These are phyloP conservation scores for Candida insectorum DNA, from an alignment of 805 yeast species.

Conservation along the genomic window DNA sequence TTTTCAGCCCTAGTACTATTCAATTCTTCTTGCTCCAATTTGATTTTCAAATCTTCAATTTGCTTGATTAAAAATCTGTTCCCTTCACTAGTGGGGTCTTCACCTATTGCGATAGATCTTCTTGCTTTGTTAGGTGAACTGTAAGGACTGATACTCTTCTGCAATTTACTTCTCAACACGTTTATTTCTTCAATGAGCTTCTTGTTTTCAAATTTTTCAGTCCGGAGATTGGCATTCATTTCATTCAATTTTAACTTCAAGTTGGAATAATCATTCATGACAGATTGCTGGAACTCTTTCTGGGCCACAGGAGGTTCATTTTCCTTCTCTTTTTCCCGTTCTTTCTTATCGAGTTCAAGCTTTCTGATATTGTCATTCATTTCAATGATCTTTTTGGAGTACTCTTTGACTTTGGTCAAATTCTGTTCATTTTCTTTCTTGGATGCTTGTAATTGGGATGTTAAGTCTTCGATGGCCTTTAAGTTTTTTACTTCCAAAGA, in stretches of 20 bases:
- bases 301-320: constrained; percentile 26
- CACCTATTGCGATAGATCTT: constrained; percentile 34
- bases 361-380: constrained; percentile 20
- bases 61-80: constrained; percentile 34
- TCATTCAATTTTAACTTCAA: constrained; percentile 53
- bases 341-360: constrained; percentile 18
- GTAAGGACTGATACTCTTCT: constrained; percentile 12
- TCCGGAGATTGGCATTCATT: constrained; percentile 44
- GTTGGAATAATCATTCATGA: constrained; percentile 43
- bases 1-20: constrained; percentile 51
- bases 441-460: constrained; percentile 5
- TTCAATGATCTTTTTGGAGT: constrained; percentile 23
- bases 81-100: constrained; percentile 17
- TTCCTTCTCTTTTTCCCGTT: constrained; percentile 31
- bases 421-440: constrained; percentile 2
- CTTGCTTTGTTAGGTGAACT: constrained; percentile 25
- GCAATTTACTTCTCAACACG: constrained; percentile 52
- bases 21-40: constrained; percentile 49
- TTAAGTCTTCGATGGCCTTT: constrained; percentile 4
- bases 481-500: constrained; percentile 3
- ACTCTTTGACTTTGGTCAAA: constrained; percentile 15
- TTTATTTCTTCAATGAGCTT: constrained; percentile 54
- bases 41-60: constrained; percentile 44
- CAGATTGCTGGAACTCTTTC: constrained; percentile 19
- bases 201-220: constrained; percentile 43